A percentile compares a stretch with the other conserved stretches of the same genome.
Conservation (phyloP, 1,139 yeast genomes). For the Debaryomycetaceae sp. region DNA sequence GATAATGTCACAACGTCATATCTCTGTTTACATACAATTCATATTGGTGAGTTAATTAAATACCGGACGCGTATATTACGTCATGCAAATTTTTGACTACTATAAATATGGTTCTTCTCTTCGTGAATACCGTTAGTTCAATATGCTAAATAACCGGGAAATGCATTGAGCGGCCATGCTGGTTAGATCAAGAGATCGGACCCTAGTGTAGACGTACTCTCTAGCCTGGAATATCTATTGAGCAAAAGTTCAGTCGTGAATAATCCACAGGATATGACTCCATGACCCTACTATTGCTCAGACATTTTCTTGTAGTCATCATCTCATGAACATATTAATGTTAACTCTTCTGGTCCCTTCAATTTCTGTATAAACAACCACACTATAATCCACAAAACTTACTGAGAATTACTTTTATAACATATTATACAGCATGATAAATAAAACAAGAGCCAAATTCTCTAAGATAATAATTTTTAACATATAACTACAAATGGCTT, state of each 20-base stretch:
- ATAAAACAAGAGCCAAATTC: conserved; percentile 1
- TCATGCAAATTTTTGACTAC: background rate
- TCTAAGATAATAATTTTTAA: background rate
- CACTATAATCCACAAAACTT: background rate
- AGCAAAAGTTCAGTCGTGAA: conserved; percentile 28
- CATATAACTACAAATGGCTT: background rate
- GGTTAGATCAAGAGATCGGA: conserved; percentile 9
- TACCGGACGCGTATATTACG: background rate
- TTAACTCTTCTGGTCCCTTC: background rate
- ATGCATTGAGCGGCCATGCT: conserved; percentile 32
- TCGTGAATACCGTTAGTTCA: conserved; percentile 4
- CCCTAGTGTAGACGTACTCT: conserved; percentile 38
- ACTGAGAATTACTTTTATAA: conserved; percentile 1
- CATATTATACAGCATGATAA: conserved; percentile 4
- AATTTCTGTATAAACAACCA: background rate
- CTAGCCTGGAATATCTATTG: conserved; percentile 32
- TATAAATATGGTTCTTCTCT: background rate
- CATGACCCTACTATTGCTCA: conserved; percentile 29
- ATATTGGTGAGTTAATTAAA: background rate
- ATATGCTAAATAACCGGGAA: conserved; percentile 24
- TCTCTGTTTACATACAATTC: background rate
- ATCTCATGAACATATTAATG: background rate
- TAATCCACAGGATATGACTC: conserved; percentile 15
- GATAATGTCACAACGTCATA: no score
- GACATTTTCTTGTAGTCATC: conserved; percentile 12